Base-by-base conservation (phyloP, 1,284 basidiomycete genomes). In the Sparassis latifolia region DNA sequence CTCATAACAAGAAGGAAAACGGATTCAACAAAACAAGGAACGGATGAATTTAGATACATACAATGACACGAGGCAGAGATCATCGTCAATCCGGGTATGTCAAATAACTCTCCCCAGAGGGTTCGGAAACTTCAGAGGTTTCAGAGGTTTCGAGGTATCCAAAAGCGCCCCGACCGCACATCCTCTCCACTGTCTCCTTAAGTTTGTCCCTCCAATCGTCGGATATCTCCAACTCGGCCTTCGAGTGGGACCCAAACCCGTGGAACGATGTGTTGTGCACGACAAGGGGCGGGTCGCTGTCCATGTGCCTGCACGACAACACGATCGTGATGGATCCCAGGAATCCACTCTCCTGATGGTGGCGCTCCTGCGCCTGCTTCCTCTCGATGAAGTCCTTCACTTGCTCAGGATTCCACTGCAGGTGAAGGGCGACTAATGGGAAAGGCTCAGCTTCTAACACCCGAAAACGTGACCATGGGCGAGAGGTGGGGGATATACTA, bases 401-500 rank as follows among this genome's bases (percentile, higher is more conserved):
- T 10, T 28, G 28, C 27, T 44, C 43, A 1, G 10, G 28, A 5
- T 30, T 30, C 12, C 10, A 33, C 20, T 6, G 10, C 27, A 44
- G 28, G 12, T 10, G 7, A 10, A 44, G 43, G 27, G 6, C 2
- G 10, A 44, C 10, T 20, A 44, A 20, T 9, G 43, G 43, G 9
- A 44, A 10, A 29, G 43, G 43, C 31, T 31, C 29, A 32, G 43
- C 43, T 32, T 20, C 7, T 10, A 9, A 30, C n/a, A 55, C 39
- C 4, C 29, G 20, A 48, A 45, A 55, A 20, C 51, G 54, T 31
- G 44, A 38, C 54, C 54, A 55, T n/a, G 51, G 43, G 32, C 43
- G 42, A 28, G 51, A 30, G 40, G 42, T 33, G 28, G 44, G 38
- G 10, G 44, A 29, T 3, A 44, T 2, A 31, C 40, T n/a, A 4